A percentile compares a stretch with the other conserved stretches of the same genome.
Conservation (phyloP, 148 eudicot genomes). For the Chenopodium formosanum region DNA sequence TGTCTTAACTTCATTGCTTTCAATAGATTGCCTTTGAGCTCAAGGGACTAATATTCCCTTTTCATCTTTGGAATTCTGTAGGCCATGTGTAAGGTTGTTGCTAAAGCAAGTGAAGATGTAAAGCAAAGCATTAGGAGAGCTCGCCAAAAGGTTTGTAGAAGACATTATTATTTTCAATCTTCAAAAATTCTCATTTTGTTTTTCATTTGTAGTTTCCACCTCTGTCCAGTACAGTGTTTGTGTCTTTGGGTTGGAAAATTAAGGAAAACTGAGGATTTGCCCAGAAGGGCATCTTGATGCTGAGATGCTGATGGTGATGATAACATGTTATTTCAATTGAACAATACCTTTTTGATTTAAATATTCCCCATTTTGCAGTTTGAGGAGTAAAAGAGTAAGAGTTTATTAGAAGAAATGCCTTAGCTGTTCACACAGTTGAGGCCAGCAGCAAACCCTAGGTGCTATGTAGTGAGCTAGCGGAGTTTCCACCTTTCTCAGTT, state of each 20-base stretch:
- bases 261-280: background rate
- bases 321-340: background rate
- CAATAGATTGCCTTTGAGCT: background rate
- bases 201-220: background rate
- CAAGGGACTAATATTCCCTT: slow-evolving; percentile 1
- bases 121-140: slow-evolving; percentile 96
- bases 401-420: background rate
- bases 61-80: slow-evolving; percentile 23
- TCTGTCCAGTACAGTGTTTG: background rate
- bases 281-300: background rate
- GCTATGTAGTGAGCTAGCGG: background rate
- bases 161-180: background rate
- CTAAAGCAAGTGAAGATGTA: slow-evolving; percentile 89
- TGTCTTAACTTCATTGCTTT: slow-evolving; percentile 15
- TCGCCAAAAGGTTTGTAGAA: slow-evolving; percentile 75
- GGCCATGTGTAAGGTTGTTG: slow-evolving; percentile 84
- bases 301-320: background rate
- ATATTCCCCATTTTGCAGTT: background rate
- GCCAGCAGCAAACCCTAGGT: background rate
- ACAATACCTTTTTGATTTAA: background rate
- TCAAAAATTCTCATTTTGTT: background rate
- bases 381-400: background rate
- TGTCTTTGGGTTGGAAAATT: background rate
- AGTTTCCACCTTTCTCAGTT: background rate
- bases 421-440: background rate